Conservation (phyloP, 768 basidiomycete species). For the Suillus alpinus region DNA sequence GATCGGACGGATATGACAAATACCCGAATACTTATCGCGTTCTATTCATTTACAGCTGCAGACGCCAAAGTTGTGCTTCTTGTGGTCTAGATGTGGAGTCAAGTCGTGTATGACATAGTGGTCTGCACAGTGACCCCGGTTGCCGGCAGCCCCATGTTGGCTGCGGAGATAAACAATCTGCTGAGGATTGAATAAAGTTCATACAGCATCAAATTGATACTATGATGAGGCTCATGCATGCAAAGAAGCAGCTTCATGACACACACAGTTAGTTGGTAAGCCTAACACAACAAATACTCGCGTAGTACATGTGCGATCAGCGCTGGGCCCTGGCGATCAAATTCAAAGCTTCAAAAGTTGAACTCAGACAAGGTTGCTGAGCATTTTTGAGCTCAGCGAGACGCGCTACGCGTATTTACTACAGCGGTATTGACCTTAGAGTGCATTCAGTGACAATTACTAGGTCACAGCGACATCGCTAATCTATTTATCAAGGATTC, state of each 20-base stretch:
- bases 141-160: neutral
- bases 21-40: neutral
- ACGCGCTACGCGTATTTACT: neutral
- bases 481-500: neutral
- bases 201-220: conserved; percentile 6
- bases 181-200: neutral
- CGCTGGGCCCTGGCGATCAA: neutral
- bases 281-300: neutral
- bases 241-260: neutral
- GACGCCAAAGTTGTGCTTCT: neutral
- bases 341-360: no score
- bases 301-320: neutral
- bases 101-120: neutral
- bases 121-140: neutral
- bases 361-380: neutral
- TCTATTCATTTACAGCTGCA: neutral
- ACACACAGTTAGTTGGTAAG: neutral
- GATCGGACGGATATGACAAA: conserved; percentile 8
- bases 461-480: neutral
- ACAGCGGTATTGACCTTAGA: neutral
- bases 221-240: no score
- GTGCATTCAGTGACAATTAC: no score
- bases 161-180: neutral
- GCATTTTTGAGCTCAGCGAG: neutral
- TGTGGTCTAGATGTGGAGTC: neutral